These are phyloP conservation scores for Alternaria brassicicola DNA, from an alignment of 2,329 filamentous ascomycete genomes.

Conservation along the genomic window DNA sequence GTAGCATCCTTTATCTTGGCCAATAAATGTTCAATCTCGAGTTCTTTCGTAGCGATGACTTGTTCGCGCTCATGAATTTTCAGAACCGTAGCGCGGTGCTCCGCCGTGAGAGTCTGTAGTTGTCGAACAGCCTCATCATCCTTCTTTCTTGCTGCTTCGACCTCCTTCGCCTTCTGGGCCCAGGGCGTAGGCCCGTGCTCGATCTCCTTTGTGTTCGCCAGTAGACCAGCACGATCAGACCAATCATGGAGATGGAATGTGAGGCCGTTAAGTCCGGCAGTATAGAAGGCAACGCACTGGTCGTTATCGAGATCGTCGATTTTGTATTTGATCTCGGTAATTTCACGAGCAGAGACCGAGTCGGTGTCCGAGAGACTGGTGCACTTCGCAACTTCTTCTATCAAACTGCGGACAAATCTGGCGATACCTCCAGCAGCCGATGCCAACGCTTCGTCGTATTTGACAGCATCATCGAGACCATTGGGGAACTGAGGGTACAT, in stretches of 20 bases:
- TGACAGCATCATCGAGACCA: conserved; percentile 27
- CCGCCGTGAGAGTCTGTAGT: conserved; percentile 77
- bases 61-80: conserved; percentile 78
- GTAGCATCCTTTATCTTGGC: conserved; percentile 54
- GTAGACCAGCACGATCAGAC: conserved; percentile 61
- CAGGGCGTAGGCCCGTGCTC: conserved; percentile 79
- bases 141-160: conserved; percentile 80
- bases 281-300: conserved; percentile 3
- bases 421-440: conserved; percentile 21
- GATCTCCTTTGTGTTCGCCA: conserved; percentile 60
- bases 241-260: conserved; percentile 55
- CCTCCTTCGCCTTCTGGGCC: conserved; percentile 78
- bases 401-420: conserved; percentile 21
- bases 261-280: conserved; percentile 6
- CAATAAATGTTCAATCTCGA: conserved; percentile 92
- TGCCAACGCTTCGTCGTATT: conserved; percentile 26
- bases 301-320: conserved; percentile 15
- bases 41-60: conserved; percentile 61
- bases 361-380: conserved; percentile 11
- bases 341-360: conserved; percentile 2
- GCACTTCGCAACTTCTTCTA: conserved; percentile 15
- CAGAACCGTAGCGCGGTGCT: conserved; percentile 74
- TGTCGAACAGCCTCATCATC: conserved; percentile 86
- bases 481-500: conserved; percentile 37
- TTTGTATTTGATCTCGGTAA: conserved; percentile 2